Evolutionary conservation across 805 yeast genomes (phyloP), one percentile per base, ranked within the genome.

Genomic region (Wickerhamiella slavikovae): DNA sequence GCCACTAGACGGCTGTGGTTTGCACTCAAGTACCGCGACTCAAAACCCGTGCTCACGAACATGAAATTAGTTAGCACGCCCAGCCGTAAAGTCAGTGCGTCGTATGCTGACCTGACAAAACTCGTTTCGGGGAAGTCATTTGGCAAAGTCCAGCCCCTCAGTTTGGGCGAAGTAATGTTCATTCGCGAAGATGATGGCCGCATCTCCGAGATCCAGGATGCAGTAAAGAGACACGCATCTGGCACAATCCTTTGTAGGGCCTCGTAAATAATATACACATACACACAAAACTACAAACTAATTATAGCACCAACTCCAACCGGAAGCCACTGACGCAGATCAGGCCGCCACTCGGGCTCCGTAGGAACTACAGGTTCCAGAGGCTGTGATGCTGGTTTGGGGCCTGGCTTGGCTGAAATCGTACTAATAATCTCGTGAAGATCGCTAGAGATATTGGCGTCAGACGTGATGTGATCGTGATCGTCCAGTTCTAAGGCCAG

Each of bases 1-100:
- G 54, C 92, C 13, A 65, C 83, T 1, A 69, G 96, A 45, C 64
- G 92, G 41, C 62, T 89, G 29, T 89, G 98, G 98, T 51, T 89
- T 14, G 91, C 83, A 2, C 58, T 89, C 49, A 89, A 89, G 50
- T 89, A 89, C 51, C 68, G 85, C 46, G 68, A 79, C 38, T 68
- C 73, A 45, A 58, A 62, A 40, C 74, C 94, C 0, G 92, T 89
- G 12, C 59, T 89, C 38, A 62, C 69, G 39, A 64, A 68, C 32
- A 66, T 82, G 42, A 61, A 66, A 18, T 59, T 85, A 41, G 68
- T 89, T 18, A 74, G 89, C 26, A 82, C 75, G 45, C 96, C 98
- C 23, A 78, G 73, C 44, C 64, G 85, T 47, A 64, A 72, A 47
- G 75, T 83, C 14, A 53, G 60, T 38, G 67, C 82, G 42, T 54